Conservation (phyloP, 495 filamentous ascomycete species). For the Xylaria acuta region DNA sequence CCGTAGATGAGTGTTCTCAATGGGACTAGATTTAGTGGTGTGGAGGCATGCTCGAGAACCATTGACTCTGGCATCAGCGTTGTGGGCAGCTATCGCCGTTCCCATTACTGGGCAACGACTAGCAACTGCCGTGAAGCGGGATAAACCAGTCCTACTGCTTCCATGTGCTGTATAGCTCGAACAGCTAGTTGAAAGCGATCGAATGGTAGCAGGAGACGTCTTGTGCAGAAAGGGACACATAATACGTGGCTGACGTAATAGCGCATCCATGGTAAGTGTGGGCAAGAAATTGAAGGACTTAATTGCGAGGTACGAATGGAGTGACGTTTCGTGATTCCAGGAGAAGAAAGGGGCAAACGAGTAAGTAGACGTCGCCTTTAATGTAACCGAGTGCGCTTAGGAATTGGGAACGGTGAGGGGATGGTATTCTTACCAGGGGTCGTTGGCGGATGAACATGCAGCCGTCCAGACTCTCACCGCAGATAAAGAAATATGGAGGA, state of each 20-base stretch:
- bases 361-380: constrained; percentile 2
- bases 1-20: not conserved
- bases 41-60: constrained; percentile 6
- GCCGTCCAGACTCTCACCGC: not conserved
- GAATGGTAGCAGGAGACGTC: not conserved
- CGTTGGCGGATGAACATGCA: not conserved
- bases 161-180: not conserved
- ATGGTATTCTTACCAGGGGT: not conserved
- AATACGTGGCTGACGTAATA: not conserved
- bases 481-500: not conserved
- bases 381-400: not conserved
- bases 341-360: not conserved
- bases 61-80: not conserved
- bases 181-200: not conserved
- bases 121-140: not conserved
- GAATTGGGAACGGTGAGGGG: not conserved
- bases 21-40: not conserved
- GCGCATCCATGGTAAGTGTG: not conserved
- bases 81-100: constrained; percentile 1
- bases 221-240: not conserved
- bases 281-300: not conserved
- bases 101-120: constrained; percentile 6
- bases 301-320: not conserved
- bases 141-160: not conserved
- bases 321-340: not conserved